Conservation (phyloP, 2,329 filamentous ascomycete genomes). For the Verticillium longisporum region DNA sequence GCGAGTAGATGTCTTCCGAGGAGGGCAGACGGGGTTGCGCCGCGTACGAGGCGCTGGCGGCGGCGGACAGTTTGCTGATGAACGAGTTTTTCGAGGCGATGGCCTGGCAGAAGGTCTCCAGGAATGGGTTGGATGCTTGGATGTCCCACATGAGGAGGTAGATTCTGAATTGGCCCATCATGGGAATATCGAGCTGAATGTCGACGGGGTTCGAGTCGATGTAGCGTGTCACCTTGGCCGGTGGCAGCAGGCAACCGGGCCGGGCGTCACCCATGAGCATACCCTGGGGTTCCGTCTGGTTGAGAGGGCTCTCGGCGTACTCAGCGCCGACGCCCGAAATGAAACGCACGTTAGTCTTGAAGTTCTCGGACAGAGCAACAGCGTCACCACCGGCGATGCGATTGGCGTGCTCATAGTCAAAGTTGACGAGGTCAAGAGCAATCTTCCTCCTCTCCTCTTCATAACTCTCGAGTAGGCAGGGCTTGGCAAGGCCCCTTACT, state of each 20-base stretch:
- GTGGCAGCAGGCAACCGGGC: slow-evolving; percentile 52
- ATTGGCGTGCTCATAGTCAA: slow-evolving; percentile 51
- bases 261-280: slow-evolving; percentile 41
- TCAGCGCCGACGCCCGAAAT: slow-evolving; percentile 66
- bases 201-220: slow-evolving; percentile 74
- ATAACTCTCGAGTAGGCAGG: slow-evolving; percentile 51
- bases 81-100: slow-evolving; percentile 46
- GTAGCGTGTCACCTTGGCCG: slow-evolving; percentile 65
- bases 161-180: slow-evolving; percentile 70
- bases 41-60: slow-evolving; percentile 55
- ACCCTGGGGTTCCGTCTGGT: slow-evolving; percentile 32
- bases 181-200: slow-evolving; percentile 69
- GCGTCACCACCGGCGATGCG: slow-evolving; percentile 56
- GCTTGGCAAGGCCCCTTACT: slow-evolving; percentile 49
- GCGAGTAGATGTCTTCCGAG: slow-evolving; percentile 58
- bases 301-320: slow-evolving; percentile 45
- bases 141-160: slow-evolving; percentile 65
- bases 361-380: slow-evolving; percentile 59
- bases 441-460: slow-evolving; percentile 57
- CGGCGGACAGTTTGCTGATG: slow-evolving; percentile 51
- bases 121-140: slow-evolving; percentile 45
- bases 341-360: slow-evolving; percentile 64
- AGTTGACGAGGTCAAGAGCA: slow-evolving; percentile 51
- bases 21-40: slow-evolving; percentile 49
- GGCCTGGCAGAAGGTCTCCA: slow-evolving; percentile 50